Percentiles rank a stretch among this genome's conserved stretches.
Evolutionary conservation across 345 rosid genomes (phyloP).

Genomic region (Eutrema yunnanense): DNA sequence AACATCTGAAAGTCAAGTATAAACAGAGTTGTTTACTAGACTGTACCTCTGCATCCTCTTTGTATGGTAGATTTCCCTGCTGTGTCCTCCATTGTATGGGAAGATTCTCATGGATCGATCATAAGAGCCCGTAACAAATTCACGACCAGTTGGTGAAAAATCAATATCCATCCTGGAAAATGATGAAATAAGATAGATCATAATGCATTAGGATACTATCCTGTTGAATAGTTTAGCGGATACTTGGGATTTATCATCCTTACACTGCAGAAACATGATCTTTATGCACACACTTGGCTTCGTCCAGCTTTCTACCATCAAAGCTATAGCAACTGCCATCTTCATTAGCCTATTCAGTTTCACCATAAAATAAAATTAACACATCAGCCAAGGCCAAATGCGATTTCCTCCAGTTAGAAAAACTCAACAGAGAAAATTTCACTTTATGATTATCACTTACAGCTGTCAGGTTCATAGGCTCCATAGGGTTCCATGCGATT

Average conservation of each 20-base stretch:
- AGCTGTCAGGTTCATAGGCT: slow-evolving; percentile 95
- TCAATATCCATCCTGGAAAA: slow-evolving; percentile 89
- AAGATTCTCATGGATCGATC: slow-evolving; percentile 95
- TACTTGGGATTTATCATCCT: slow-evolving; percentile 20
- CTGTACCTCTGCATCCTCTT: slow-evolving; percentile 97
- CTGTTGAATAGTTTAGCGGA: not conserved
- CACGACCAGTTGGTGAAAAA: slow-evolving; percentile 96
- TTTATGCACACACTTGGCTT: slow-evolving; percentile 90
- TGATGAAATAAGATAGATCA: not conserved
- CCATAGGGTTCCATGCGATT: slow-evolving; percentile 97
- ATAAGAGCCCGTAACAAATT: slow-evolving; percentile 96
- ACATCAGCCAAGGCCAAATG: not conserved
- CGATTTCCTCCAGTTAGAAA: not conserved
- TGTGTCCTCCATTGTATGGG: slow-evolving; percentile 86
- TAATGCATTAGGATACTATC: not conserved
- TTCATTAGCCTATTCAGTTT: slow-evolving; percentile 81
- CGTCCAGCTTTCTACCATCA: slow-evolving; percentile 79
- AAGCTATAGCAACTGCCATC: slow-evolving; percentile 91
- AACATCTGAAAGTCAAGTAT: not conserved
- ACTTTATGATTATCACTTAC: slow-evolving; percentile 45
- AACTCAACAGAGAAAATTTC: not conserved
- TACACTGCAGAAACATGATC: slow-evolving; percentile 99
- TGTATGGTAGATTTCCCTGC: slow-evolving; percentile 87
- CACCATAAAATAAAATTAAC: not conserved
- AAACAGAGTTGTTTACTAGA: not conserved